Conservation (phyloP, 148 eudicot species). For the Spergularia marina region DNA sequence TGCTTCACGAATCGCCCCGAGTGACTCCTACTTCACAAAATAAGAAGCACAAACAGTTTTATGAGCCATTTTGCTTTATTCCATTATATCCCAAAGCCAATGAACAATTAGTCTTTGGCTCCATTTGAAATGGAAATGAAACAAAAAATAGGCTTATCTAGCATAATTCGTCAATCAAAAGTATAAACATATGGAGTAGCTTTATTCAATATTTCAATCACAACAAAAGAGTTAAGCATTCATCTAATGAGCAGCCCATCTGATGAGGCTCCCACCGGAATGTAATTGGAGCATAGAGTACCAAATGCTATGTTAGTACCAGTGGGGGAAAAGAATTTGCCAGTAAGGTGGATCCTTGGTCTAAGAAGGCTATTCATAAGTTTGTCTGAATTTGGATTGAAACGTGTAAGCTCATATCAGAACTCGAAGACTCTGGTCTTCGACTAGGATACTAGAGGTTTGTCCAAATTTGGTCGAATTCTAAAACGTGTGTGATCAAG, state of each 20-base stretch:
- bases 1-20: too few species aligned
- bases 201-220: too few species aligned
- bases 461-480: not conserved
- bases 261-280: not conserved
- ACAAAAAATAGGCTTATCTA: too few species aligned
- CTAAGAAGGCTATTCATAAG: not conserved
- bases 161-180: too few species aligned
- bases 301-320: not conserved
- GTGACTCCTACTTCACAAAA: too few species aligned
- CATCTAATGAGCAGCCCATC: not conserved
- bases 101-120: too few species aligned
- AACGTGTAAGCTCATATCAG: conserved; percentile 1
- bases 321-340: not conserved
- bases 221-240: too few species aligned
- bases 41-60: too few species aligned
- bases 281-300: not conserved
- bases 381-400: not conserved
- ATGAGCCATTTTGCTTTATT: too few species aligned
- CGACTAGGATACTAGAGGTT: not conserved
- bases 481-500: not conserved
- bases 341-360: not conserved
- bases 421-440: not conserved
- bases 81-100: too few species aligned
- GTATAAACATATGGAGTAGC: too few species aligned
- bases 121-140: too few species aligned